Conservation (phyloP, 176 grass and related monocot species). For the Elymus sibiricus region DNA sequence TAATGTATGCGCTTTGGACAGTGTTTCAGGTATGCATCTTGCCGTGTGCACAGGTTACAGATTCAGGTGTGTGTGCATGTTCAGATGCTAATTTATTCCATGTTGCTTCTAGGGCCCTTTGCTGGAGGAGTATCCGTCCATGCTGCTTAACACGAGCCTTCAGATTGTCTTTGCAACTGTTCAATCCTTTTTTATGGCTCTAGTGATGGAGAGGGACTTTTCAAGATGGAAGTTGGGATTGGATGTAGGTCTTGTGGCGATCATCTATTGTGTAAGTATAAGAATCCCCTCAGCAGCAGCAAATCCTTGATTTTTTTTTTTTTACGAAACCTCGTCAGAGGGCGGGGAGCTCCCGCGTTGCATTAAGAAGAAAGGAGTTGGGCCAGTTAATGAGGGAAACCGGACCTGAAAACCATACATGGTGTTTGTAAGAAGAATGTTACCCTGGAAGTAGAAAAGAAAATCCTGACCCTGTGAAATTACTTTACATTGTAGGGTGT, state of each 20-base stretch:
- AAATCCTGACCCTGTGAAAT: not conserved
- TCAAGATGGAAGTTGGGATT: constrained; percentile 55
- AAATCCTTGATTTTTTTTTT: not conserved
- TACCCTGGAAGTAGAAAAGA: not conserved
- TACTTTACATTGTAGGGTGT: constrained; percentile 22
- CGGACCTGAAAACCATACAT: no score
- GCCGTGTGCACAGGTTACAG: not conserved
- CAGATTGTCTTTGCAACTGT: constrained; percentile 36
- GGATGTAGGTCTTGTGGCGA: constrained; percentile 26
- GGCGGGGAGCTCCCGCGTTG: no score
- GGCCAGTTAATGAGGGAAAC: no score
- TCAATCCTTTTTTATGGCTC: constrained; percentile 56
- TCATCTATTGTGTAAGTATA: constrained; percentile 38
- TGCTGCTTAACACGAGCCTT: constrained; percentile 39
- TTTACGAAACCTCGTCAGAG: no score
- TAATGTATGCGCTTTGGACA: constrained; percentile 46
- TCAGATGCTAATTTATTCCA: not conserved
- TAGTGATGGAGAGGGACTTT: constrained; percentile 55
- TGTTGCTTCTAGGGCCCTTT: constrained; percentile 34
- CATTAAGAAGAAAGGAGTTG: no score
- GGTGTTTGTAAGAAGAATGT: not conserved
- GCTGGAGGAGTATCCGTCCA: constrained; percentile 43
- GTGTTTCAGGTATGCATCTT: constrained; percentile 48
- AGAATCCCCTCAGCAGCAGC: not conserved
- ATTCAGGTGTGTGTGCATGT: not conserved